Evolutionary conservation across 257 asterid species (phyloP).

Genomic region (Paulownia fortunei): DNA sequence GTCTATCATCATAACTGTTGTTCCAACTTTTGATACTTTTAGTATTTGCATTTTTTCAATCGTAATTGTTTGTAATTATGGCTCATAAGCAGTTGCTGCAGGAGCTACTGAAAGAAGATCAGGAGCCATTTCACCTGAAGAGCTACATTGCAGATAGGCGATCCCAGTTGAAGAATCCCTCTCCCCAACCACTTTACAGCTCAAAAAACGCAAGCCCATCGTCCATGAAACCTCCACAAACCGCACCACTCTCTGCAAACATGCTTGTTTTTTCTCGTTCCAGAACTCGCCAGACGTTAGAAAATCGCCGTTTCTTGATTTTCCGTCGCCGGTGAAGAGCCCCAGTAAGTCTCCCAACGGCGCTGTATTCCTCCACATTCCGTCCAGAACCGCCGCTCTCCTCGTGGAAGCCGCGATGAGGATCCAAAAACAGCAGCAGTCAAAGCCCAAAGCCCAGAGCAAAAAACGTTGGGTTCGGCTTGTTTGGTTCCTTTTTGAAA

Average conservation of each 20-base stretch:
- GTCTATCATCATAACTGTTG: neutral
- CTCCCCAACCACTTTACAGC: constrained; percentile 35
- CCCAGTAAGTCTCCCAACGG: constrained; percentile 52
- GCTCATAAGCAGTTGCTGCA: constrained; percentile 61
- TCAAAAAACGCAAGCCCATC: constrained; percentile 44
- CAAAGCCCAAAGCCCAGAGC: constrained; percentile 42
- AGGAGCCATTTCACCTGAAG: constrained; percentile 77
- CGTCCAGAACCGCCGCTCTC: constrained; percentile 66
- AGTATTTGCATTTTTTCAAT: neutral
- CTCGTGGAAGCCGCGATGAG: constrained; percentile 85
- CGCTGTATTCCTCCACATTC: constrained; percentile 63
- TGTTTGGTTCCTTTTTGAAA: constrained; percentile 63
- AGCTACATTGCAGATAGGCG: constrained; percentile 55
- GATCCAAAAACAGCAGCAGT: constrained; percentile 67
- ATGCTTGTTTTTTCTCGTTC: constrained; percentile 68
- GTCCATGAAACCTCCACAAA: constrained; percentile 18
- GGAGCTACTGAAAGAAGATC: constrained; percentile 78
- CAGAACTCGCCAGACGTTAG: constrained; percentile 61
- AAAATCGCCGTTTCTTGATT: constrained; percentile 59
- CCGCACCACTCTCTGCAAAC: constrained; percentile 45
- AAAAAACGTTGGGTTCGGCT: constrained; percentile 55
- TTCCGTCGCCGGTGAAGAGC: constrained; percentile 59
- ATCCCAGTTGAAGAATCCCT: constrained; percentile 43
- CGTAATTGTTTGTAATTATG: constrained; percentile 28
- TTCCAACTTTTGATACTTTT: neutral